Percentiles rank a stretch among this genome's conserved stretches.
These are phyloP conservation scores for Pisolithus orientalis DNA, from an alignment of 768 basidiomycete genomes.

Conservation along the genomic window DNA sequence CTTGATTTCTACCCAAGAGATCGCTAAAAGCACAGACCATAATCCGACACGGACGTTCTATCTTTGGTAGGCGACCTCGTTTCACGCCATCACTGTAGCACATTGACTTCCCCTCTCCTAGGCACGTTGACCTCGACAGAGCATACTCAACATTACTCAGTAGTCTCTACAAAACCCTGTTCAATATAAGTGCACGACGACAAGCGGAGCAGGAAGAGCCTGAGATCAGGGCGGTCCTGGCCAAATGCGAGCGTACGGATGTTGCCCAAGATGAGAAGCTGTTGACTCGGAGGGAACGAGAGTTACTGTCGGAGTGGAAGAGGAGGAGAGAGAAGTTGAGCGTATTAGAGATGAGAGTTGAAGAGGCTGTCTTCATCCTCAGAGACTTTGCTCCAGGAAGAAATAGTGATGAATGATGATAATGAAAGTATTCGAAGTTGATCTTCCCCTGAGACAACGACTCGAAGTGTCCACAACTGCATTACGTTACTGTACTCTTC, in stretches of 20 bases:
- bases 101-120: slow-evolving; percentile 29
- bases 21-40: slow-evolving; percentile 85
- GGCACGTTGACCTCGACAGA: slow-evolving; percentile 86
- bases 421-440: not conserved
- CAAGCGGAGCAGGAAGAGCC: slow-evolving; percentile 67
- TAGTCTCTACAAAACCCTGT: slow-evolving; percentile 84
- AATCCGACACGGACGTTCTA: slow-evolving; percentile 87
- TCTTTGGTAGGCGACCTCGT: slow-evolving; percentile 59
- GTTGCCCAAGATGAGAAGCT: slow-evolving; percentile 71
- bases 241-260: slow-evolving; percentile 76
- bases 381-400: slow-evolving; percentile 63
- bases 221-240: slow-evolving; percentile 63
- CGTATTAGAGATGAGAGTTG: slow-evolving; percentile 78
- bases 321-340: slow-evolving; percentile 66
- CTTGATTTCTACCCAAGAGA: slow-evolving; percentile 87
- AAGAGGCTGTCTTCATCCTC: slow-evolving; percentile 85
- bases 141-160: slow-evolving; percentile 74
- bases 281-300: slow-evolving; percentile 69
- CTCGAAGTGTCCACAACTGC: too few relatives aligned
- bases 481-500: too few relatives aligned
- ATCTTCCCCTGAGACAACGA: not conserved
- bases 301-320: slow-evolving; percentile 69
- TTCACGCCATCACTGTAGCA: not conserved
- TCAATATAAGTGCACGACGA: slow-evolving; percentile 73
- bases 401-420: slow-evolving; percentile 38